Evolutionary conservation across 805 yeast species (phyloP).

Genomic region (Clavispora santaluciae): DNA sequence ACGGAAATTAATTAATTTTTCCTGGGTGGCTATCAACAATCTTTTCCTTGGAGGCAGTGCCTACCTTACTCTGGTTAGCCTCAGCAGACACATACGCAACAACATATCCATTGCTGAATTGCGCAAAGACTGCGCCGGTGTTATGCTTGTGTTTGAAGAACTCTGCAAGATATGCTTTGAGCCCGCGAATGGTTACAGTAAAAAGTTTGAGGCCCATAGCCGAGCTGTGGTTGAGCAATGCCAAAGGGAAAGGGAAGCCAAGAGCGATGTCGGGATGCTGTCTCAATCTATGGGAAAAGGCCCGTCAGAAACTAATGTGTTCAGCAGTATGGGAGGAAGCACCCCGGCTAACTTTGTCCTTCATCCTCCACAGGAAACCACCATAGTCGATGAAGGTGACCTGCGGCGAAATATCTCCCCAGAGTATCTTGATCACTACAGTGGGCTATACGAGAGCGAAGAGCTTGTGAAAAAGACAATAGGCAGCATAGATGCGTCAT

Average conservation of each 20-base stretch:
- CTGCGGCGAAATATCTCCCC: background rate
- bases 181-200: slow-evolving; percentile 3
- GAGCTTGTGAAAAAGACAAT: slow-evolving; percentile 1
- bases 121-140: slow-evolving; percentile 2
- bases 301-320: background rate
- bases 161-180: slow-evolving; percentile 5
- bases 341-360: background rate
- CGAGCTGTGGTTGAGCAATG: background rate
- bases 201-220: slow-evolving; percentile 2
- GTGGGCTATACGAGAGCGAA: background rate
- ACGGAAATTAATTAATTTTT: slow-evolving; percentile 8
- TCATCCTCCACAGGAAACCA: background rate
- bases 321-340: slow-evolving; percentile 1
- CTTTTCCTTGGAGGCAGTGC: slow-evolving; percentile 7
- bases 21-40: slow-evolving; percentile 16
- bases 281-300: background rate
- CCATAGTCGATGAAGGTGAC: background rate
- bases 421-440: background rate
- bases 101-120: background rate
- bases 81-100: background rate
- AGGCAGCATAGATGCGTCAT: slow-evolving; percentile 2
- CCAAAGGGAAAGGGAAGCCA: background rate
- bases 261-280: background rate
- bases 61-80: slow-evolving; percentile 9
- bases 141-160: slow-evolving; percentile 4